phyloP scores from a whole-genome alignment of 2,329 filamentous ascomycete species.

The Emergomyces pasteurianus region DNA sequence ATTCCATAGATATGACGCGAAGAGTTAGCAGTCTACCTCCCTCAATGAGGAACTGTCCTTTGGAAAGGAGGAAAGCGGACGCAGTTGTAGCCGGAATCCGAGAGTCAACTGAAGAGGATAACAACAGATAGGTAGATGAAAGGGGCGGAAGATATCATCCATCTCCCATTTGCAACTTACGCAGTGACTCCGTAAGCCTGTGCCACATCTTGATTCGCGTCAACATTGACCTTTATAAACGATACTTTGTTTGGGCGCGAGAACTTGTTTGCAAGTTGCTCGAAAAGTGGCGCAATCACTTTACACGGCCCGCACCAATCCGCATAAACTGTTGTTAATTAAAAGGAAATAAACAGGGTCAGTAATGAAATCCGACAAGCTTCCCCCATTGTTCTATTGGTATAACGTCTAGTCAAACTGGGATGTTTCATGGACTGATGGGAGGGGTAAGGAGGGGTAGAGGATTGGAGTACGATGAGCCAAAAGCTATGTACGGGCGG shows the following conservation, averaged over 20 bases:
- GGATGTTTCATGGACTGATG: neutral
- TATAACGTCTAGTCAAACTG: neutral
- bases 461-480: neutral
- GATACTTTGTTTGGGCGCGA: slow-evolving; percentile 61
- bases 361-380: neutral
- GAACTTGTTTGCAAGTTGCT: slow-evolving; percentile 59
- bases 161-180: slow-evolving; percentile 27
- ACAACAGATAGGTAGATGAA: neutral
- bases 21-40: neutral
- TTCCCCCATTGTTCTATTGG: neutral
- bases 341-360: slow-evolving; percentile 13
- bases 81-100: neutral
- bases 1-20: neutral
- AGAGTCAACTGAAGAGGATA: neutral
- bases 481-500: neutral
- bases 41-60: neutral
- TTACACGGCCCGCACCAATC: slow-evolving; percentile 80
- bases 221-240: slow-evolving; percentile 80
- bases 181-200: slow-evolving; percentile 59
- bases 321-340: slow-evolving; percentile 62
- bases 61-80: neutral
- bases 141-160: neutral
- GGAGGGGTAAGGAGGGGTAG: slow-evolving; percentile 1
- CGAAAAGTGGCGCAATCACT: slow-evolving; percentile 70
- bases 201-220: slow-evolving; percentile 62